A percentile compares a stretch with the other conserved stretches of the same genome.
Conservation (phyloP, 108 stramenopile species). For the Cylindrotheca closterium region DNA sequence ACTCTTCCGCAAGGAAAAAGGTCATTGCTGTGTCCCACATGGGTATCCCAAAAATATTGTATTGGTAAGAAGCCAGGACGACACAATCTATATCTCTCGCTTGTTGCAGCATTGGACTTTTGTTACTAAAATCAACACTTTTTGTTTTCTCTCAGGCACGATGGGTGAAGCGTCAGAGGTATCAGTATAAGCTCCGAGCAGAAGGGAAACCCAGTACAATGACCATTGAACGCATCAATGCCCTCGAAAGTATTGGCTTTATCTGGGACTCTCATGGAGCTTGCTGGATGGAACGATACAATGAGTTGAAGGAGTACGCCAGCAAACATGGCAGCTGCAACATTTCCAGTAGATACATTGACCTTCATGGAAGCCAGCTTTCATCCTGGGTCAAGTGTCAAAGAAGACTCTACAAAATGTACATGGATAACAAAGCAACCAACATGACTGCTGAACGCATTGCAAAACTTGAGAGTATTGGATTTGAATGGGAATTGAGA, state of each 20-base stretch:
- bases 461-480: slow-evolving; percentile 42
- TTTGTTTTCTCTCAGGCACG: background rate
- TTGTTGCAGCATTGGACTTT: background rate
- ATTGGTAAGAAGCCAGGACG: too few relatives aligned
- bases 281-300: slow-evolving; percentile 26
- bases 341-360: slow-evolving; percentile 4
- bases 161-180: slow-evolving; percentile 44
- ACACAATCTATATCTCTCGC: too few relatives aligned
- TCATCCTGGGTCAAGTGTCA: slow-evolving; percentile 31
- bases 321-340: slow-evolving; percentile 21
- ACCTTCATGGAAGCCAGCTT: slow-evolving; percentile 1
- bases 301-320: slow-evolving; percentile 18
- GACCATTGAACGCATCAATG: slow-evolving; percentile 36
- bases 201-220: slow-evolving; percentile 38
- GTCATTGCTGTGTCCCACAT: slow-evolving; percentile 18
- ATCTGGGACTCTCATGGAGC: slow-evolving; percentile 37
- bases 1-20: slow-evolving; percentile 19
- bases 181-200: slow-evolving; percentile 36
- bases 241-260: slow-evolving; percentile 39
- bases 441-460: slow-evolving; percentile 53
- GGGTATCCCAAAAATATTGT: background rate
- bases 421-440: slow-evolving; percentile 30
- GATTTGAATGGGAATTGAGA: slow-evolving; percentile 33
- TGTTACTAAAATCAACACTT: background rate
- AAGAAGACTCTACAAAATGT: slow-evolving; percentile 48